Base-by-base conservation (phyloP, 2,329 filamentous ascomycete genomes). In the Talaromyces amestolkiae region DNA sequence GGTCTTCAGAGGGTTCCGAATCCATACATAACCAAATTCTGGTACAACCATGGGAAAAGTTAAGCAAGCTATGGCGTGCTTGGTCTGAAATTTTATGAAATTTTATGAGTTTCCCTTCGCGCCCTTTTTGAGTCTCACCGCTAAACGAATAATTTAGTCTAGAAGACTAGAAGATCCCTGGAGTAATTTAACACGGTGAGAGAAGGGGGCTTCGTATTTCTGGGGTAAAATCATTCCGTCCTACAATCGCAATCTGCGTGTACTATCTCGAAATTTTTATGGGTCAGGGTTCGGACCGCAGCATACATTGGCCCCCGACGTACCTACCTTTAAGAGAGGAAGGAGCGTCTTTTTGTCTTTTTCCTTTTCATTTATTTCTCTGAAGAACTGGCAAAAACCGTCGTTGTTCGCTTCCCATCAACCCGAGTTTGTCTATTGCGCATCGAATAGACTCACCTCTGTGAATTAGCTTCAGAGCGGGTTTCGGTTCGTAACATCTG, bases 161-260 rank as follows among this genome's bases (percentile, higher is more conserved):
- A 35, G 33, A 53, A 51, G 27, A 33, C 27, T 31, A 37, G 51
- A 22, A 56, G 31, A 35, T 56, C 51, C n/a, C n/a, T 22, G 11
- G 31, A 19, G 51, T 22, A 22, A 56, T 35, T 33, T 39, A 17
- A 56, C 53, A 22, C 31, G 31, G 53, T 39, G 53, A 54, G n/a
- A 17, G 27, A 19, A 39, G 9, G 2, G 0, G 2, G 0, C n/a
- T 24, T 19, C 47, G 47, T 51, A 51, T 51, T 51, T 51, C 47
- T 31, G 33, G 53, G 31, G 31, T 56, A 37, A 56, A 56, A 22
- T 35, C n/a, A 10, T 19, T 47, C 47, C 19, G 41, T 45, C 51
- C 58, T 60, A 35, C 39, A 47, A 45, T 62, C 58, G 63, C 64
- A 56, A 65, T 65, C 58, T 53, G 19, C 17, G n/a, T 51, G 58